A percentile compares a stretch with the other conserved stretches of the same genome.
phyloP scores from a whole-genome alignment of 2,329 filamentous ascomycete species.

The Apiospora hydei region DNA sequence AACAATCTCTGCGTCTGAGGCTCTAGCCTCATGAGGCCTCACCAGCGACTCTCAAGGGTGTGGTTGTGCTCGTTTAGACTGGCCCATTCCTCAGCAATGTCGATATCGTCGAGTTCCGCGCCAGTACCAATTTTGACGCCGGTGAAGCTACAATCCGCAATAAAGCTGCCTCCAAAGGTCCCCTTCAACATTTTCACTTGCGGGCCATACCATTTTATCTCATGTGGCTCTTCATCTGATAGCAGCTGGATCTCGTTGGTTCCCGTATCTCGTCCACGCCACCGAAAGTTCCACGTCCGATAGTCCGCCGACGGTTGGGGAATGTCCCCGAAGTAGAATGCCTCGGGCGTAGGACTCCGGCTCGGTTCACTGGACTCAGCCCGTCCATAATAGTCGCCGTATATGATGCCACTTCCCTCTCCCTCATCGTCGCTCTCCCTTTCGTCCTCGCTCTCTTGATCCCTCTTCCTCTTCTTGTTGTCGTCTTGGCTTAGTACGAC shows the following conservation, averaged over 20 bases:
- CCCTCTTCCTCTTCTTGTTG: background rate
- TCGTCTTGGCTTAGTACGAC: background rate
- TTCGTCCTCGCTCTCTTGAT: background rate
- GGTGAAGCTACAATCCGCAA: background rate
- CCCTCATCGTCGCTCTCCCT: background rate
- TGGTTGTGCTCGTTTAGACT: background rate
- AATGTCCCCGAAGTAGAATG: background rate
- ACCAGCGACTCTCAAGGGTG: background rate
- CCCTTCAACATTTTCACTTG: background rate
- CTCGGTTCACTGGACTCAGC: background rate
- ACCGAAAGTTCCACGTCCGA: background rate
- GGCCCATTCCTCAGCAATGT: background rate
- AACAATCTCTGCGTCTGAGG: background rate
- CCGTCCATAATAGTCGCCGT: no score
- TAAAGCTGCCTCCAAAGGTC: background rate
- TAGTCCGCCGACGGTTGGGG: background rate
- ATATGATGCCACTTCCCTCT: no score
- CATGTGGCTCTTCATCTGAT: background rate
- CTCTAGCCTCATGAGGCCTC: no score
- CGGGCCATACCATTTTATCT: background rate
- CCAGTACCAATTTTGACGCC: background rate
- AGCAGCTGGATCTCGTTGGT: background rate
- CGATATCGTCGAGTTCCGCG: background rate
- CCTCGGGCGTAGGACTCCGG: background rate
- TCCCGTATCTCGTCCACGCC: background rate